Percentiles rank a stretch among this genome's conserved stretches.
Conservation (phyloP, 331 rosid species). For the Stylosanthes scabra region DNA sequence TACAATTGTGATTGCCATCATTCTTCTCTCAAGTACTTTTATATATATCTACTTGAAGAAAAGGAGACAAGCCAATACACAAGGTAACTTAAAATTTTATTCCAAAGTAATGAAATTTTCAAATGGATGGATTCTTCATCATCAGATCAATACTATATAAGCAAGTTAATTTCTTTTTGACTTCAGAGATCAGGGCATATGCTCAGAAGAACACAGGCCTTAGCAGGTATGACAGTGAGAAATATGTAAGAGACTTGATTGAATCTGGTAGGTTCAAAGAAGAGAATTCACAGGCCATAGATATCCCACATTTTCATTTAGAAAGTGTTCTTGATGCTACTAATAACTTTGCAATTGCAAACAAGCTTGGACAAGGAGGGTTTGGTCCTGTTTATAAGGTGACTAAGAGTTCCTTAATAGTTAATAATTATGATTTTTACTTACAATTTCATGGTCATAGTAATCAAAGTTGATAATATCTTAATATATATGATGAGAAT, state of each 20-base stretch:
- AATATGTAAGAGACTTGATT: conserved; percentile 67
- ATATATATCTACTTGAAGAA: conserved; percentile 51
- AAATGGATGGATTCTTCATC: conserved; percentile 15
- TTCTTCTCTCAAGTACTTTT: conserved; percentile 53
- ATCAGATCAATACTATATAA: background rate
- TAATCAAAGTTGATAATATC: background rate
- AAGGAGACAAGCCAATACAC: conserved; percentile 48
- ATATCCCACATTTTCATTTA: conserved; percentile 71
- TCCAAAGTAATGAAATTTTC: background rate
- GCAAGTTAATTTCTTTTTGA: conserved; percentile 44
- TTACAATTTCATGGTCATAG: conserved; percentile 19
- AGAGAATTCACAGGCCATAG: conserved; percentile 65
- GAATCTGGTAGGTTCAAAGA: conserved; percentile 65
- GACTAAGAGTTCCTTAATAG: background rate
- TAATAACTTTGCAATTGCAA: conserved; percentile 45
- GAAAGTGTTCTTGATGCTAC: conserved; percentile 71
- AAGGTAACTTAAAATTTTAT: conserved; percentile 53
- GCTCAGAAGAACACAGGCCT: conserved; percentile 50
- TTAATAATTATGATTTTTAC: background rate
- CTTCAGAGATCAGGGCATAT: conserved; percentile 60
- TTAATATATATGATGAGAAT: background rate
- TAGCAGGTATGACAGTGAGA: conserved; percentile 60
- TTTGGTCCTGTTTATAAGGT: conserved; percentile 55
- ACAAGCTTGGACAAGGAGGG: conserved; percentile 56
- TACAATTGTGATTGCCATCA: conserved; percentile 42